Conservation (phyloP, 345 rosid genomes). For the Syzygium jambos region DNA sequence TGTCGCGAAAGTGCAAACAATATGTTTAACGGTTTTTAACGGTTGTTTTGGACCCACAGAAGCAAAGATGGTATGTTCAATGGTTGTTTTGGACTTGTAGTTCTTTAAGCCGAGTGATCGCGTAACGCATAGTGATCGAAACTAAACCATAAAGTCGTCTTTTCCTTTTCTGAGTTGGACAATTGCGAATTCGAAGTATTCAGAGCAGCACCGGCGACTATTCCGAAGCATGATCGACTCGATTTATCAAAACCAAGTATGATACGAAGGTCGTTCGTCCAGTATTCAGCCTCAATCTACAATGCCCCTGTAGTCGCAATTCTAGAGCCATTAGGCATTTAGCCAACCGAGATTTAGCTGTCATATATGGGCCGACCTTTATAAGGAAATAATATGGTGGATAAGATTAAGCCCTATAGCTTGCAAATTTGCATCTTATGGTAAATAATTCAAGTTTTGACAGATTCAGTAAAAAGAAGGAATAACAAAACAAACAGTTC, state of each 20-base stretch:
- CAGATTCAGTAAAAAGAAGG: not conserved
- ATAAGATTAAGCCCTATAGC: not conserved
- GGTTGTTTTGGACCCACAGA: not conserved
- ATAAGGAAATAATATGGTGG: not conserved
- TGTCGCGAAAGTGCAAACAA: not conserved
- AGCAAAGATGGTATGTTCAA: not conserved
- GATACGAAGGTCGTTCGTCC: not conserved
- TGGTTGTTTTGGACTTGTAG: not conserved
- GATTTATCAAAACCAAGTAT: not conserved
- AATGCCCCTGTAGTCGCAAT: not conserved
- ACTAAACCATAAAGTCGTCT: not conserved
- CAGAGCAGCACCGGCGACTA: not conserved
- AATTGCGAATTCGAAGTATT: not conserved
- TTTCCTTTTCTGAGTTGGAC: not conserved
- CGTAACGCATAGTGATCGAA: not conserved
- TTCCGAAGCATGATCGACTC: not conserved
- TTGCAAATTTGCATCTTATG: not conserved
- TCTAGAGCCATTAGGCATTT: not conserved
- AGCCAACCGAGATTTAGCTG: not conserved
- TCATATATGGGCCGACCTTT: not conserved
- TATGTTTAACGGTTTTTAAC: not conserved
- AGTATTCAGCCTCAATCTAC: not conserved
- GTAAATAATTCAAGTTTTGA: not conserved
- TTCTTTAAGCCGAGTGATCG: not conserved
- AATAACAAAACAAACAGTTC: no score